Base-by-base conservation (phyloP, 2,329 filamentous ascomycete genomes). In the Fusarium sarcochroum region DNA sequence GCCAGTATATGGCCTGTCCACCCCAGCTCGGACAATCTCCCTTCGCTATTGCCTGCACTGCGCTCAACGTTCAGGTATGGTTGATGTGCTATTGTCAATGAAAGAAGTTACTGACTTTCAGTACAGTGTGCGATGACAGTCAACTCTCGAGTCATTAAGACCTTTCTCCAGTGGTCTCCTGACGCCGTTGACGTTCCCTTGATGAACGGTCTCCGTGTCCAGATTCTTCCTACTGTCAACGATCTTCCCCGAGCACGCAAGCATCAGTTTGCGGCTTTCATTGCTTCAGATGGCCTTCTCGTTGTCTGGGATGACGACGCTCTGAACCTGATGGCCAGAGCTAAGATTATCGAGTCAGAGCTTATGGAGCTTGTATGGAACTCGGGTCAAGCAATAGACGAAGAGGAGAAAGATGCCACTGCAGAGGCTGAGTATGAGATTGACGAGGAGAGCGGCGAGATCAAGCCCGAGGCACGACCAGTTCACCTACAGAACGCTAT, bases 241-340 rank as follows among this genome's bases (percentile, higher is more conserved):
- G 91, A 93, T 73, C 84, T 94, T 6, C 85, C 89, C 0, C 84
- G 88, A 40, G 91, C 91, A 7, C 86, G 92, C 61, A 94, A 93
- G 77, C 88, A 93, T 76, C 92, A 95, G 76, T 94, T 91, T 69
- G 92, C 92, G 14, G 92, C 93, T 9, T 94, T 95, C 76, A 85
- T 95, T 41, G 89, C 91, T 3, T 87, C 87, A 0, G 89, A 92
- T 65, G 87, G 88, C 6, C 82, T 94, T 7, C 81, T 96, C 2
- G 82, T 95, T 2, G 91, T 95, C 2, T 96, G 93, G 93, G 92
- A 95, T 69, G 92, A 95, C 69, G 91, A 94, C 58, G 87, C 92
- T 1, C 83, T 90, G 57, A 89, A 93, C 73, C 81, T 95, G 10
- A 83, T 94, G 7, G 81, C 87, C 56, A 85, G 92, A 56, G 92